Percentiles rank a stretch among this genome's conserved stretches.
phyloP scores from a whole-genome alignment of 2,329 filamentous ascomycete genomes.

The Beauveria varroae region DNA sequence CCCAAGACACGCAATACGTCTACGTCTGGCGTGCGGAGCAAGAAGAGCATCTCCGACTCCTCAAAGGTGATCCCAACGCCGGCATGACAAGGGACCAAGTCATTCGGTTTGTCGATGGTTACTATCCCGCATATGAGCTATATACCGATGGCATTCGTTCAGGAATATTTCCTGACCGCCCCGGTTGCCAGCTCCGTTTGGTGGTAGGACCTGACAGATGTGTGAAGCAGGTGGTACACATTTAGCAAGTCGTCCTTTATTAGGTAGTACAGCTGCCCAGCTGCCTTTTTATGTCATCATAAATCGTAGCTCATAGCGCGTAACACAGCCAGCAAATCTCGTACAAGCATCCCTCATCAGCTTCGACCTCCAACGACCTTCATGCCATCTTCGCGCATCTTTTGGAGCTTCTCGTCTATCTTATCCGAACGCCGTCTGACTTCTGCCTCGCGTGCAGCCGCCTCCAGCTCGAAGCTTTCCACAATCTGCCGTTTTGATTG shows the following conservation, averaged over 20 bases:
- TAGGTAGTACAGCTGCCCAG: too few relatives aligned
- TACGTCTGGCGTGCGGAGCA: conserved; percentile 82
- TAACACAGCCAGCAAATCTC: not conserved
- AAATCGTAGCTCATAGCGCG: conserved; percentile 8
- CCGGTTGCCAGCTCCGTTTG: conserved; percentile 52
- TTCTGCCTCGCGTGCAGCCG: conserved; percentile 45
- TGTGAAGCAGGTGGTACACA: conserved; percentile 47
- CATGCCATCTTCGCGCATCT: conserved; percentile 49
- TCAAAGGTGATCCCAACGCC: conserved; percentile 46
- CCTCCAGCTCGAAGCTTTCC: conserved; percentile 45
- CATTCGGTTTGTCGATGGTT: conserved; percentile 60
- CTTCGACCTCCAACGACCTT: conserved; percentile 43
- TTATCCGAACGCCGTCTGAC: conserved; percentile 45
- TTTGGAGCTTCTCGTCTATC: conserved; percentile 47
- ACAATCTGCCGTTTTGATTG: conserved; percentile 42
- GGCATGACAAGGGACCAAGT: conserved; percentile 84
- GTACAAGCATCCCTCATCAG: not conserved
- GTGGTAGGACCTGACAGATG: conserved; percentile 53
- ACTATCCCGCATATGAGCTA: conserved; percentile 67
- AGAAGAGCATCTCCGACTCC: conserved; percentile 60
- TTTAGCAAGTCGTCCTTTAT: conserved; percentile 21
- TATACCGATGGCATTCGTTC: conserved; percentile 52
- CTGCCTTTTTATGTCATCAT: not conserved
- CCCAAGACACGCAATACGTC: conserved; percentile 65
- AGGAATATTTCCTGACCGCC: conserved; percentile 45